Conservation (phyloP, 2,329 filamentous ascomycete species). For the Aspergillus sp. region DNA sequence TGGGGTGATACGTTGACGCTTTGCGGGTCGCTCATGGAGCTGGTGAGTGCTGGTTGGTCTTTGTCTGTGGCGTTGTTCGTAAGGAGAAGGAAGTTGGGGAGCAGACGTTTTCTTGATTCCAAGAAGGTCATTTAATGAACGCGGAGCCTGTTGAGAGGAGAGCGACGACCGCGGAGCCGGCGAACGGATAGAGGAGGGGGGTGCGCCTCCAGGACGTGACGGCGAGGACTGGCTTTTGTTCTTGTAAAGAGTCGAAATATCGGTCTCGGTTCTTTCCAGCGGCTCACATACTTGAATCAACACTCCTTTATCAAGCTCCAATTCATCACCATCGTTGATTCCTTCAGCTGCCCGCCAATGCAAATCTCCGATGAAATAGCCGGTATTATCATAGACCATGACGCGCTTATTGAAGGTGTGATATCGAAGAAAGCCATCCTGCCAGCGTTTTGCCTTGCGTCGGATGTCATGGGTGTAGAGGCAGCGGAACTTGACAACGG, state of each 20-base stretch:
- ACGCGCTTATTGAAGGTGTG: constrained; percentile 88
- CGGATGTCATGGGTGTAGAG: constrained; percentile 83
- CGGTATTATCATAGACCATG: constrained; percentile 83
- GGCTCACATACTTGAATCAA: constrained; percentile 79
- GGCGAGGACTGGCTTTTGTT: constrained; percentile 47
- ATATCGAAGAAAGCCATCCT: constrained; percentile 83
- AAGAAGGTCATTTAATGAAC: constrained; percentile 63
- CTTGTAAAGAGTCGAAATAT: constrained; percentile 72
- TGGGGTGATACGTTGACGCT: constrained; percentile 31
- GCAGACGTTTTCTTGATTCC: constrained; percentile 64
- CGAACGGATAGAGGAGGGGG: constrained; percentile 47
- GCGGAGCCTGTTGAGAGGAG: constrained; percentile 46
- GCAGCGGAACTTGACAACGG: constrained; percentile 78
- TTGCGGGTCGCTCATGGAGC: constrained; percentile 28
- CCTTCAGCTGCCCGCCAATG: constrained; percentile 72
- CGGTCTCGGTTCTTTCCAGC: constrained; percentile 71
- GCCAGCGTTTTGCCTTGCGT: constrained; percentile 89
- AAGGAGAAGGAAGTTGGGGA: constrained; percentile 68
- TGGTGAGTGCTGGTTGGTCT: constrained; percentile 12
- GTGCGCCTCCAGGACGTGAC: constrained; percentile 29
- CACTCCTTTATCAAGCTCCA: constrained; percentile 73
- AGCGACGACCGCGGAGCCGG: constrained; percentile 23
- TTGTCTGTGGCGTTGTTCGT: constrained; percentile 47
- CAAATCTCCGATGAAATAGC: constrained; percentile 79
- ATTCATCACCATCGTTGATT: constrained; percentile 78